Base-by-base conservation (phyloP, 768 basidiomycete genomes). In the Tricholoma saponaceum region DNA sequence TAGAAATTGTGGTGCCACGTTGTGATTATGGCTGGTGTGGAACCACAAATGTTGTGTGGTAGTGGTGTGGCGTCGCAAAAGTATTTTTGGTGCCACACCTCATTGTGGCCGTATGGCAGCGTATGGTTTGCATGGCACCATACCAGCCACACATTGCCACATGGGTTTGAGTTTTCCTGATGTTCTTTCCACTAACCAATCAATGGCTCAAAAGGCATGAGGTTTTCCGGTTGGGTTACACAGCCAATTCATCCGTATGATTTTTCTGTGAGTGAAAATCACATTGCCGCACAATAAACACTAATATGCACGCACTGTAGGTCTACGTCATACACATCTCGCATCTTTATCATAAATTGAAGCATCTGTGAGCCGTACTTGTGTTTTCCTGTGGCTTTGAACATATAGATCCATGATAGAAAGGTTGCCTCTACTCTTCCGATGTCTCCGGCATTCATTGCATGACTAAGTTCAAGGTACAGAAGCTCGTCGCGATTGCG, bases 171-270 rank as follows among this genome's bases (percentile, higher is more conserved):
- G n/a, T n/a, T n/a, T n/a, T n/a, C n/a, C n/a, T n/a, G n/a, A n/a
- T n/a, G n/a, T 32, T 10, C 30, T 54, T 50, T 78, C 75, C 0
- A 72, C 62, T 3, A 68, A 54, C 74, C 74, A 76, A 52, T 62
- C 58, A 22, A 62, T 41, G 18, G 47, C 61, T 18, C 52, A 43
- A 44, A 62, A 62, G 5, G 52, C 53, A 22, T 59, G 43, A n/a
- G 52, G 23, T 28, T 56, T 62, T 18, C 58, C 58, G 0, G 54
- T 62, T 3, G 63, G 63, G 52, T 64, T 64, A 22, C 44, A 50
- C 1, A 59, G 53, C 58, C 53, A 59, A 43, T 53, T 58, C 52
- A 52, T 23, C 9, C 49, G 52, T 50, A 60, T 52, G 25, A 33
- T 37, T 49, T 57, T 33, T 25, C 52, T 51, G 18, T 52, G 20